Evolutionary conservation across 352 stramenopile genomes (phyloP), one percentile per base, ranked within the genome.

Genomic region (Phytophthora ohioensis): DNA sequence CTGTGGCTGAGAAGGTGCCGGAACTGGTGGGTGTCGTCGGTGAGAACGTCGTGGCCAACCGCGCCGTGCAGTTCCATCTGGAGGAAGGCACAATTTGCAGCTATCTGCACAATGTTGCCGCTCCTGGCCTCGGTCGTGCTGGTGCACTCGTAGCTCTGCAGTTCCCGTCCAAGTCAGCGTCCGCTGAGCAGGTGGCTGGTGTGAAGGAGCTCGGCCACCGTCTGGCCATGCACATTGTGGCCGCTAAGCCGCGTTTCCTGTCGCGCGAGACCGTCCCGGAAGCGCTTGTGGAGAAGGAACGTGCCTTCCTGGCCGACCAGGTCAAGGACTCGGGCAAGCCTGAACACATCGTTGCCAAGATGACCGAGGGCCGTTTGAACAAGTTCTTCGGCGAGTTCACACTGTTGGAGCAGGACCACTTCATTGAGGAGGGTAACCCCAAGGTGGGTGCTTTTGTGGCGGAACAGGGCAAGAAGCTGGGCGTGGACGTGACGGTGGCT

Each of bases 201-300:
- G 81, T 98, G 4, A 78, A 91, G 61, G 81, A 90, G 41, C 77
- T 94, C 5, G 96, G 93, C 34, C 97, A 98, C 70, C 96, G 92
- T 67, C 75, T 99, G 46, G 96, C 95, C 21, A 99, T 99, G 96
- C 96, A 99, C 78, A 88, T 98, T 60, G 96, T 98, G 17, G 96
- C 95, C 13, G 93, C 94, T 49, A 97, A 95, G 69, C 95, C 95
- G 49, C 78, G 80, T 15, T 99, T 98, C 79, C 73, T 98, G 21
- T 90, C 88, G 79, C 77, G 86, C n/a, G 86, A 92, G n/a, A 73
- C 69, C 27, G 90, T 98, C 36, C 95, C 96, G 2, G 75, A 83
- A 34, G 80, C 91, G 21, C 64, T 97, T 21, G 68, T 98, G 39
- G 85, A 94, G 34, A 97, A 97, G 69, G 96, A 99, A 81, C 92